These are phyloP conservation scores for Gamarada debralockiae DNA, from an alignment of 495 filamentous ascomycete genomes.

Conservation along the genomic window DNA sequence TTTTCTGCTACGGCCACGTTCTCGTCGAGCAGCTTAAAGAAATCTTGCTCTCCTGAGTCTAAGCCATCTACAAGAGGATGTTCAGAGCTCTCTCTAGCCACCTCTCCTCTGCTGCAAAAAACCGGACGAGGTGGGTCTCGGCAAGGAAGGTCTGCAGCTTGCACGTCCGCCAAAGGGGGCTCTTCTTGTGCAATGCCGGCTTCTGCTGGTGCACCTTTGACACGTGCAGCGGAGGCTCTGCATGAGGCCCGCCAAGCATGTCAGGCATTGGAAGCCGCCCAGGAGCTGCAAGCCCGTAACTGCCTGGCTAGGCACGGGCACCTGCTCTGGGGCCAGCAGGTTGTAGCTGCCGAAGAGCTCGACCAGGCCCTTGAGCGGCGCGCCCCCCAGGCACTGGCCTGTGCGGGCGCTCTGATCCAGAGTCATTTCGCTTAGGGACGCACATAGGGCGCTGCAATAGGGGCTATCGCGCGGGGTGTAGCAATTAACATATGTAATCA, in stretches of 20 bases:
- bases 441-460: not conserved
- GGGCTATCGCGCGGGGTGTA: not conserved
- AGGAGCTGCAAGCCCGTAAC: not conserved
- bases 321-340: not conserved
- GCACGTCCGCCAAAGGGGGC: not conserved
- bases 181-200: not conserved
- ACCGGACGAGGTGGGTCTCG: conserved; percentile 2
- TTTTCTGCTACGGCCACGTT: not conserved
- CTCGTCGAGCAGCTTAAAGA: not conserved
- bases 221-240: not conserved
- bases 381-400: too few species aligned
- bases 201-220: conserved; percentile 9
- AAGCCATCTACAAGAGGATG: too few species aligned
- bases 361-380: not conserved
- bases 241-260: not conserved
- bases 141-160: conserved; percentile 4
- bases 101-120: not conserved
- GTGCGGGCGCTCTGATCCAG: not conserved
- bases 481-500: too few species aligned
- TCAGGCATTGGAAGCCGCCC: not conserved
- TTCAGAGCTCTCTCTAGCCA: not conserved
- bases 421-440: not conserved
- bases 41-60: not conserved
- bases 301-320: not conserved
- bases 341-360: not conserved